Conservation (phyloP, 495 filamentous ascomycete species). For the Penicillium steckii region DNA sequence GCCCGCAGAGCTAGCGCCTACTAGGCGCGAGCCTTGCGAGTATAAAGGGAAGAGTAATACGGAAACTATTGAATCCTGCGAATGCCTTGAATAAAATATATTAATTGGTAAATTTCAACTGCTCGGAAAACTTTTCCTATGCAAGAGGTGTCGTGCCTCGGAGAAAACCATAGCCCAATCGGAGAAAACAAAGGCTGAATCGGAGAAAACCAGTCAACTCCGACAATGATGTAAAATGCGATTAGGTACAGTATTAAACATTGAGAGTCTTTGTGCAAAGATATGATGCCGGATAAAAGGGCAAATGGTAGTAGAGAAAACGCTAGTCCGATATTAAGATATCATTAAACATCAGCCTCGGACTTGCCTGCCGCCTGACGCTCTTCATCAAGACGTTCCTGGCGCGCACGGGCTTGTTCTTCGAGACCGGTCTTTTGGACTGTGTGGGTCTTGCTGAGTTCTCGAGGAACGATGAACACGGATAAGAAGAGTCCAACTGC, state of each 20-base stretch:
- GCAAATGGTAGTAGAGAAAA: background rate
- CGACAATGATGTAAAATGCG: background rate
- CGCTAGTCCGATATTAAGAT: background rate
- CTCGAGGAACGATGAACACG: conserved; percentile 53
- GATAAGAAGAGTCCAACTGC: conserved; percentile 54
- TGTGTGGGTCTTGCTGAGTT: conserved; percentile 58
- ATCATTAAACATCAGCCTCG: conserved; percentile 26
- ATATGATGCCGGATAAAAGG: background rate
- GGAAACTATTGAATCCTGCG: too few species aligned
- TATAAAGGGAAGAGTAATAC: too few species aligned
- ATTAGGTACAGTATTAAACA: background rate
- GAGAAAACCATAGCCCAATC: too few species aligned
- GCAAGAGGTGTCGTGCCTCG: background rate
- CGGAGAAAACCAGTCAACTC: background rate
- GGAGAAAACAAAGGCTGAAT: too few species aligned
- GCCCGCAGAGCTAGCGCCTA: too few species aligned
- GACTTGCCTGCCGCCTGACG: conserved; percentile 20
- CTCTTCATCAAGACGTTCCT: conserved; percentile 35
- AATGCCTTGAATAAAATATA: too few species aligned
- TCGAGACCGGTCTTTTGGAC: conserved; percentile 63
- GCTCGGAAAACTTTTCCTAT: too few species aligned
- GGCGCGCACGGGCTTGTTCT: conserved; percentile 44
- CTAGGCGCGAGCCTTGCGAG: too few species aligned
- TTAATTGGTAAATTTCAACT: too few species aligned
- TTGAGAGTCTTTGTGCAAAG: background rate